Base-by-base conservation (phyloP, 2,329 filamentous ascomycete genomes). In the Aureobasidium sp. region DNA sequence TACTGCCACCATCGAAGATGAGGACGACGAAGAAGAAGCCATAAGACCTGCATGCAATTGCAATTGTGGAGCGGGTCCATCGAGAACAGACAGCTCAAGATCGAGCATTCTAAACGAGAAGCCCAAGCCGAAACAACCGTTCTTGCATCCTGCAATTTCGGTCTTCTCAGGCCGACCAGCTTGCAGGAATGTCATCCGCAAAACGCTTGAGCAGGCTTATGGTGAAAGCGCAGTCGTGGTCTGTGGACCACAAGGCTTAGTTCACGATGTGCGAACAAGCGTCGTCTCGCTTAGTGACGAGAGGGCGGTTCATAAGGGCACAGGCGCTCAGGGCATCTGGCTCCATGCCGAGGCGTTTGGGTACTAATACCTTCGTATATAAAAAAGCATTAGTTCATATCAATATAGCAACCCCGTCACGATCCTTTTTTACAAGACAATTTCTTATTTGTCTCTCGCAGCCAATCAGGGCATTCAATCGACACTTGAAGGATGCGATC, bases 221-320 rank as follows among this genome's bases (percentile, higher is more conserved):
- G 85, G 86, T 2, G 85, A 88, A 71, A 85, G 79, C 36, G 84
- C 81, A 0, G 82, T 88, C 0, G 80, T 86, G 2, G 84, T 84
- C 0, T 88, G 86, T 67, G 85, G 85, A 15, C 84, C 84, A 0
- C 70, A 73, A 1, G 79, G 81, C 0, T 69, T 87, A 51, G 79
- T 81, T 3, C 76, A 79, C n/a, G 78, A 82, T 65, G 81, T 84
- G 5, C 78, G 84, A 62, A 78, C 76, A 15, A 79, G 76, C 61
- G 83, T 84, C 0, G 83, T 82, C 3, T 75, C 69, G 9, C 67
- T 87, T 46, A 85, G 83, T 66, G 84, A 88, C 70, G 85, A 88
- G 71, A 76, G 85, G 34, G 85, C 84, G 3, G 84, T 87, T 47
- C 84, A 87, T 67, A 87, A 87, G 70, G 85, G 85, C 2, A 87